Conservation (phyloP, 2,329 filamentous ascomycete genomes). For the Camillea tinctor region DNA sequence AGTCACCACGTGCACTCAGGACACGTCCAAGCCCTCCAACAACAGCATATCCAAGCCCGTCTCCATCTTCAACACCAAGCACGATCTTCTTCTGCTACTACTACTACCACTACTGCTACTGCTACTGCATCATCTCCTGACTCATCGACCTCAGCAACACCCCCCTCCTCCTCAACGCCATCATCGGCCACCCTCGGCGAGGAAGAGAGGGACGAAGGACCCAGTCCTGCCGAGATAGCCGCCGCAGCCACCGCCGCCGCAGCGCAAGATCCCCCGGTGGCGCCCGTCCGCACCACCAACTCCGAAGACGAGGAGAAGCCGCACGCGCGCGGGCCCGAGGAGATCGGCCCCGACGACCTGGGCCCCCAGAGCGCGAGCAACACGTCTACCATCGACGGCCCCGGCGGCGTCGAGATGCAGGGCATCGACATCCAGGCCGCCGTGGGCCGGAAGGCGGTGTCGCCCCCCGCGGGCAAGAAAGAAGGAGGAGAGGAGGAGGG, state of each 20-base stretch:
- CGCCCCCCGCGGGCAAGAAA: conserved; percentile 13
- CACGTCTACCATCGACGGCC: conserved; percentile 39
- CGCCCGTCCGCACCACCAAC: conserved; percentile 34
- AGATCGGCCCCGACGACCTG: conserved; percentile 83
- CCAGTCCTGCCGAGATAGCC: not conserved
- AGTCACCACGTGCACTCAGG: conserved; percentile 33
- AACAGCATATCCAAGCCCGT: conserved; percentile 23
- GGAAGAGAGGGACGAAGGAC: conserved; percentile 10
- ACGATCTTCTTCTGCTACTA: not conserved
- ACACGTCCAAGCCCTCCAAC: conserved; percentile 19
- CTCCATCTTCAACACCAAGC: conserved; percentile 9
- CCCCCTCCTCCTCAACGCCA: conserved; percentile 12
- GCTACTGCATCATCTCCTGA: conserved; percentile 11
- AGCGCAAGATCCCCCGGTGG: conserved; percentile 30
- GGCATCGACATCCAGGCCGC: conserved; percentile 61
- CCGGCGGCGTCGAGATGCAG: conserved; percentile 45
- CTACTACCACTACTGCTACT: not conserved
- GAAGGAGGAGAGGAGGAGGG: conserved; percentile 23
- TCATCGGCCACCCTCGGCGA: conserved; percentile 21
- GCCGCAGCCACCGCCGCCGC: not conserved
- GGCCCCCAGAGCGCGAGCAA: conserved; percentile 61
- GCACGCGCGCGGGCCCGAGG: conserved; percentile 79
- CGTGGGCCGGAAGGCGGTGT: conserved; percentile 50
- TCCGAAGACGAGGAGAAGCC: conserved; percentile 64
- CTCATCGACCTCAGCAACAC: conserved; percentile 14